These are phyloP conservation scores for Cercospora berteroae DNA, from an alignment of 2,329 filamentous ascomycete genomes.

Conservation along the genomic window DNA sequence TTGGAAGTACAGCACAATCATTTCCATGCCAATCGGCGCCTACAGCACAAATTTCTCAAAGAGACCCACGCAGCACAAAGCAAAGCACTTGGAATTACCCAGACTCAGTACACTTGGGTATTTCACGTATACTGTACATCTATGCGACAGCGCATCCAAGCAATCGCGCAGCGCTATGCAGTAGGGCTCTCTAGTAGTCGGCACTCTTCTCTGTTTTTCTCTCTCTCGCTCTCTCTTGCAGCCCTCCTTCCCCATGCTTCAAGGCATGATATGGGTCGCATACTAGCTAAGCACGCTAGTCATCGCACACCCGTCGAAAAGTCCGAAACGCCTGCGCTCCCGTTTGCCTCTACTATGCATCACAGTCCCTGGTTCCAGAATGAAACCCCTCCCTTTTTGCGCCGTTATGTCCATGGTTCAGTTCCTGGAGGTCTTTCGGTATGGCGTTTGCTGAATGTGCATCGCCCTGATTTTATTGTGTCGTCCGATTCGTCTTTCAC, in stretches of 20 bases:
- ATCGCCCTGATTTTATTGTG: not conserved
- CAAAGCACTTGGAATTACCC: not conserved
- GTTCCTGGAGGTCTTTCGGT: not conserved
- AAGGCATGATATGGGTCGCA: not conserved
- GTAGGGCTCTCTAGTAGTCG: not conserved
- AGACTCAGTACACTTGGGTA: not conserved
- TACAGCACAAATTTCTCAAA: not conserved
- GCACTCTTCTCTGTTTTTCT: not conserved
- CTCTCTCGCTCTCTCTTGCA: not conserved
- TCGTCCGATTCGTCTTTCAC: not conserved
- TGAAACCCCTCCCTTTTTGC: not conserved
- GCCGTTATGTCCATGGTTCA: not conserved
- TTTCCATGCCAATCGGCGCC: not conserved
- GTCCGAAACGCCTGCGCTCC: constrained; percentile 9
- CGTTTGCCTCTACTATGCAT: not conserved
- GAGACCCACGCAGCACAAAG: not conserved
- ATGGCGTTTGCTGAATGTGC: not conserved
- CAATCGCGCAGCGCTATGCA: constrained; percentile 5
- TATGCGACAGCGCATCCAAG: not conserved
- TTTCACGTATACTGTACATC: constrained; percentile 8
- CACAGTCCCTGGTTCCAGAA: not conserved
- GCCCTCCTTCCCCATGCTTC: not conserved
- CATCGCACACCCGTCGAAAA: not conserved
- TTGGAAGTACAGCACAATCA: not conserved
- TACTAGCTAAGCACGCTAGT: not conserved